These are phyloP conservation scores for Mycena vitilis DNA, from an alignment of 768 basidiomycete genomes.

Conservation along the genomic window DNA sequence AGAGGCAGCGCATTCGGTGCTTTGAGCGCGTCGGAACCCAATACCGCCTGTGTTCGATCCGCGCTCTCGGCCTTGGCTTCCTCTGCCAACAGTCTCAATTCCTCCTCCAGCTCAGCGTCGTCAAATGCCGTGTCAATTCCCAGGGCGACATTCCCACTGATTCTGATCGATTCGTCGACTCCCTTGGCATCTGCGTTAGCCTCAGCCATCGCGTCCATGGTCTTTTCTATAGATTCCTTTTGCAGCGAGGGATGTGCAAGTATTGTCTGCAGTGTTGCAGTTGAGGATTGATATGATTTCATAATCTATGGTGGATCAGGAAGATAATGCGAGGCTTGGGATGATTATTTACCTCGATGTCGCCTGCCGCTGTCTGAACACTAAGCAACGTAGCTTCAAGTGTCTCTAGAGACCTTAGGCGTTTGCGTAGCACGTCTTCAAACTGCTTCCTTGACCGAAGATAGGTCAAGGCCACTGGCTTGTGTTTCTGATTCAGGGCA, in stretches of 20 bases:
- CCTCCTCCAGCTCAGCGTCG: slow-evolving; percentile 67
- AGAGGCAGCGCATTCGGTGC: slow-evolving; percentile 7
- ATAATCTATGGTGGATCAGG: slow-evolving; percentile 70
- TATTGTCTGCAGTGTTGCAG: slow-evolving; percentile 78
- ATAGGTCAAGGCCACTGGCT: slow-evolving; percentile 77
- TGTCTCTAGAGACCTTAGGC: slow-evolving; percentile 77
- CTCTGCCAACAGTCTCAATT: slow-evolving; percentile 65
- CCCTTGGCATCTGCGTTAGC: slow-evolving; percentile 86
- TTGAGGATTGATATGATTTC: slow-evolving; percentile 86
- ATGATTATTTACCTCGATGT: slow-evolving; percentile 74
- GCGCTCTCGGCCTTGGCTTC: slow-evolving; percentile 48
- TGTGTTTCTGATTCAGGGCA: slow-evolving; percentile 77
- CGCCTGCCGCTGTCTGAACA: slow-evolving; percentile 90
- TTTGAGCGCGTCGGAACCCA: slow-evolving; percentile 2
- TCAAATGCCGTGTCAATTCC: slow-evolving; percentile 61
- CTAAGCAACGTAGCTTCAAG: slow-evolving; percentile 81
- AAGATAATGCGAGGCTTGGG: background rate
- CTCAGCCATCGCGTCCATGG: slow-evolving; percentile 88
- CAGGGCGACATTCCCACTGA: slow-evolving; percentile 73
- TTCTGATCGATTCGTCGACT: slow-evolving; percentile 79
- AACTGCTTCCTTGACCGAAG: slow-evolving; percentile 86
- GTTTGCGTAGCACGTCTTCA: slow-evolving; percentile 81
- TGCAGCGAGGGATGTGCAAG: slow-evolving; percentile 85
- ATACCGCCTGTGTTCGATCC: slow-evolving; percentile 17
- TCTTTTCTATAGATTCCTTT: slow-evolving; percentile 82